Evolutionary conservation across 2,329 filamentous ascomycete genomes (phyloP).

Genomic region (Pseudogymnoascus verrucosus): DNA sequence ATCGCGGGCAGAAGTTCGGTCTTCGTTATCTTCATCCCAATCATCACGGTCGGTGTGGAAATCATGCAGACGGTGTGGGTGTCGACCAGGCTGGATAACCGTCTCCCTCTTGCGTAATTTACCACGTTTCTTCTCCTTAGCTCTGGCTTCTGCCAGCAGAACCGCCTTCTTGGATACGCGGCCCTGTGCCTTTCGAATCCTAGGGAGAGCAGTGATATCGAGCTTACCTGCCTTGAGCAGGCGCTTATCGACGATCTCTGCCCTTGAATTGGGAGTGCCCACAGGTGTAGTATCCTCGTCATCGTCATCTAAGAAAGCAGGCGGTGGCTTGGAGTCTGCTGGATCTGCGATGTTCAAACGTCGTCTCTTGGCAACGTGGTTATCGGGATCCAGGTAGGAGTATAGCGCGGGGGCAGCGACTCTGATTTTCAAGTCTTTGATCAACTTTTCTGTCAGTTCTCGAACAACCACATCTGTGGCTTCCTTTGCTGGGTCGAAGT

Average conservation of each 20-base stretch:
- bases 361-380: slow-evolving; percentile 70
- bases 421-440: slow-evolving; percentile 81
- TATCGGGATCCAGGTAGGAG: slow-evolving; percentile 72
- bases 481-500: slow-evolving; percentile 83
- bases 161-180: slow-evolving; percentile 49
- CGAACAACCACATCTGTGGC: slow-evolving; percentile 70
- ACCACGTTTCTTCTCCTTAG: slow-evolving; percentile 43
- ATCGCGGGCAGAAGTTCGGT: slow-evolving; percentile 59
- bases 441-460: slow-evolving; percentile 78
- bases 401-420: slow-evolving; percentile 75
- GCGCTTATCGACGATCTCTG: slow-evolving; percentile 53
- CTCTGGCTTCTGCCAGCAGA: slow-evolving; percentile 59
- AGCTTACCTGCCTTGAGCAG: slow-evolving; percentile 39
- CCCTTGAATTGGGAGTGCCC: slow-evolving; percentile 58
- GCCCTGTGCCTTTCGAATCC: slow-evolving; percentile 63
- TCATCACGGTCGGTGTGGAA: slow-evolving; percentile 72
- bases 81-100: slow-evolving; percentile 36
- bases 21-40: slow-evolving; percentile 72
- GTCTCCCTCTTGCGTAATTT: neutral
- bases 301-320: slow-evolving; percentile 50
- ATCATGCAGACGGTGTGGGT: slow-evolving; percentile 59
- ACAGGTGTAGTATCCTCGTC: slow-evolving; percentile 51
- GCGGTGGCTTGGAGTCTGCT: slow-evolving; percentile 48
- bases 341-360: slow-evolving; percentile 70
- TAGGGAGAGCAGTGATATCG: slow-evolving; percentile 58